Evolutionary conservation across 1,284 basidiomycete genomes (phyloP).

Genomic region (Spongiforma sp.): DNA sequence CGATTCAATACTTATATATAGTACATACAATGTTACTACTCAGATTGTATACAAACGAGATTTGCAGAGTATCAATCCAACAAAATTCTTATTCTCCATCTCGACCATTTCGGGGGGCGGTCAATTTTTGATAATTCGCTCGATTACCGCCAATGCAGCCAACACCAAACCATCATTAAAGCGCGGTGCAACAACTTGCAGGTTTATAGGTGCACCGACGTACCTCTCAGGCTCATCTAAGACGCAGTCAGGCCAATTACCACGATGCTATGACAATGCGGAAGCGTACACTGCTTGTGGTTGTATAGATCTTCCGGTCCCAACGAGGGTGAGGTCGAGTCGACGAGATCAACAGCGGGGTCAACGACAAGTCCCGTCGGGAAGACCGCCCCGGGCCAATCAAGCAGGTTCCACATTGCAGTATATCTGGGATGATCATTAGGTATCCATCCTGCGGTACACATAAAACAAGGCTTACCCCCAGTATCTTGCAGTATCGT

Average conservation of each 20-base stretch:
- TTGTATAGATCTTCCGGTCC: constrained; percentile 32
- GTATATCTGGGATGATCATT: constrained; percentile 19
- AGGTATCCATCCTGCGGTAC: background rate
- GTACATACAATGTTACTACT: too few relatives aligned
- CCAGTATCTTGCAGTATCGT: constrained; percentile 40
- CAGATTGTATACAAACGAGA: too few relatives aligned
- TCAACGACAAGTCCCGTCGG: constrained; percentile 35
- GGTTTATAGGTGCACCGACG: constrained; percentile 16
- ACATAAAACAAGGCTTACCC: constrained; percentile 24
- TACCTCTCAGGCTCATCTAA: constrained; percentile 28
- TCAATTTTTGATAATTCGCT: constrained; percentile 16
- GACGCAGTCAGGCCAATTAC: background rate
- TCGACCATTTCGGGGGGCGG: too few relatives aligned
- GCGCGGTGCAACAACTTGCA: constrained; percentile 28
- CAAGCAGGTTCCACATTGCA: constrained; percentile 35
- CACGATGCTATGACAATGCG: background rate
- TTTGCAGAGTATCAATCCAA: too few relatives aligned
- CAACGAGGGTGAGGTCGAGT: constrained; percentile 8
- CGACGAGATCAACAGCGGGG: constrained; percentile 20
- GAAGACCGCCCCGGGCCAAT: constrained; percentile 36
- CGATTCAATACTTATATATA: too few relatives aligned
- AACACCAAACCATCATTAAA: constrained; percentile 31
- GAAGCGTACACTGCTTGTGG: constrained; percentile 18
- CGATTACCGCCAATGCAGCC: constrained; percentile 21
- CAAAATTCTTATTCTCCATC: background rate